Conservation (phyloP, 331 rosid genomes). For the Spiraea crenata region DNA sequence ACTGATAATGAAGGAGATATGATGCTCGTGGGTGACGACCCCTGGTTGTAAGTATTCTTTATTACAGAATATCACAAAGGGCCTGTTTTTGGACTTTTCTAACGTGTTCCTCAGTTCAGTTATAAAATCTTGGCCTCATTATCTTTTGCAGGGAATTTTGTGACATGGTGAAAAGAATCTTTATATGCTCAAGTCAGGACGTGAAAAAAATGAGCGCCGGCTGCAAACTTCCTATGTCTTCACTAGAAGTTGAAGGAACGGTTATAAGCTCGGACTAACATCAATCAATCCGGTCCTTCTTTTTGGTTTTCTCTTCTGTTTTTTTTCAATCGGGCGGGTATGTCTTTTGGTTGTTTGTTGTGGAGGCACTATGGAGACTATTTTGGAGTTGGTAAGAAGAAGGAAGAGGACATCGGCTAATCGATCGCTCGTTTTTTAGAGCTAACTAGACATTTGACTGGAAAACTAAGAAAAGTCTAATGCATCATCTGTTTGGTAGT, state of each 20-base stretch:
- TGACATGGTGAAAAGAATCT: conserved; percentile 76
- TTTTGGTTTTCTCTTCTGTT: conserved; percentile 1
- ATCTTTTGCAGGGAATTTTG: conserved; percentile 74
- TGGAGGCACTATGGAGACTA: conserved; percentile 28
- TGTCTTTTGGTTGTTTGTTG: conserved; percentile 40
- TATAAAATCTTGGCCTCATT: conserved; percentile 1
- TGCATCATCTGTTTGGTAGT: conserved; percentile 36
- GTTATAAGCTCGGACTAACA: conserved; percentile 48
- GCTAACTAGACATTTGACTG: conserved; percentile 35
- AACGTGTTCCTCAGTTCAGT: background rate
- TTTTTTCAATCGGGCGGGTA: conserved; percentile 16
- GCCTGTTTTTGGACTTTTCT: background rate
- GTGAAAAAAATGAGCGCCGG: conserved; percentile 73
- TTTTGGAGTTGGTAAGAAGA: conserved; percentile 32
- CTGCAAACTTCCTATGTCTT: conserved; percentile 50
- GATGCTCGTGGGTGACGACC: conserved; percentile 87
- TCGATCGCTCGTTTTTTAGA: conserved; percentile 54
- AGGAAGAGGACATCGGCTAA: conserved; percentile 43
- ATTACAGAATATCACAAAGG: background rate
- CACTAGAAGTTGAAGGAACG: conserved; percentile 66
- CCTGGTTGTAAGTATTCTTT: conserved; percentile 67
- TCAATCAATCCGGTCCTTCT: background rate
- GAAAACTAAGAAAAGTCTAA: conserved; percentile 18
- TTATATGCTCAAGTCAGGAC: conserved; percentile 68
- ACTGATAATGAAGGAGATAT: conserved; percentile 90